phyloP scores from a whole-genome alignment of 2,329 filamentous ascomycete genomes.

The Ambrosiella beaveri region DNA sequence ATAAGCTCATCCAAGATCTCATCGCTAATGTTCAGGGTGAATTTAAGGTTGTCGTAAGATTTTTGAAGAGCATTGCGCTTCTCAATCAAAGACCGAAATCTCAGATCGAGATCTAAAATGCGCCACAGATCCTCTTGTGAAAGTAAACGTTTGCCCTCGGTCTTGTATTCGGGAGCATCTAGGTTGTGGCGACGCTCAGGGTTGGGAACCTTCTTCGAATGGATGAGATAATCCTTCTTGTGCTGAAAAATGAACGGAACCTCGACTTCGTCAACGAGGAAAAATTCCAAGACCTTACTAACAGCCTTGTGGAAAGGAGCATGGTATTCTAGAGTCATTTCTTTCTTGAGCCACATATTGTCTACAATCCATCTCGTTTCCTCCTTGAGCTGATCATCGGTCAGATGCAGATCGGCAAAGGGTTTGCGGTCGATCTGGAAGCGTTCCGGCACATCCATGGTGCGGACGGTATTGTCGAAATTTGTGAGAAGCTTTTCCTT shows the following conservation, averaged over 20 bases:
- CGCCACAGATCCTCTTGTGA: slow-evolving; percentile 91
- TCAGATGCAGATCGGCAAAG: slow-evolving; percentile 67
- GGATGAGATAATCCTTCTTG: slow-evolving; percentile 91
- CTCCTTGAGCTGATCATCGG: slow-evolving; percentile 72
- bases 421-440: slow-evolving; percentile 82
- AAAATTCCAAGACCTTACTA: slow-evolving; percentile 83
- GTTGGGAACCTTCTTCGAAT: slow-evolving; percentile 55
- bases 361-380: slow-evolving; percentile 86
- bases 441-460: slow-evolving; percentile 78
- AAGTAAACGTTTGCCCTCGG: slow-evolving; percentile 71
- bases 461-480: slow-evolving; percentile 79
- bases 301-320: slow-evolving; percentile 76
- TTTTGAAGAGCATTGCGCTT: slow-evolving; percentile 75
- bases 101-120: slow-evolving; percentile 84
- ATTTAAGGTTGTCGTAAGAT: slow-evolving; percentile 56
- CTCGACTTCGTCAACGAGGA: slow-evolving; percentile 86
- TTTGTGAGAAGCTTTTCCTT: slow-evolving; percentile 90
- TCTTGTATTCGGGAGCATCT: slow-evolving; percentile 54
- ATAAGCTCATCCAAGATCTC: slow-evolving; percentile 66
- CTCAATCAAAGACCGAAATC: slow-evolving; percentile 82
- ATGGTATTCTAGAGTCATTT: slow-evolving; percentile 52
- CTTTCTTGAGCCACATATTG: slow-evolving; percentile 77
- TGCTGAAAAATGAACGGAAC: slow-evolving; percentile 97
- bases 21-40: slow-evolving; percentile 46
- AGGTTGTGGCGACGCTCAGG: slow-evolving; percentile 44